Conservation (phyloP, 257 asterid genomes). For the Nicotiana paniculata region DNA sequence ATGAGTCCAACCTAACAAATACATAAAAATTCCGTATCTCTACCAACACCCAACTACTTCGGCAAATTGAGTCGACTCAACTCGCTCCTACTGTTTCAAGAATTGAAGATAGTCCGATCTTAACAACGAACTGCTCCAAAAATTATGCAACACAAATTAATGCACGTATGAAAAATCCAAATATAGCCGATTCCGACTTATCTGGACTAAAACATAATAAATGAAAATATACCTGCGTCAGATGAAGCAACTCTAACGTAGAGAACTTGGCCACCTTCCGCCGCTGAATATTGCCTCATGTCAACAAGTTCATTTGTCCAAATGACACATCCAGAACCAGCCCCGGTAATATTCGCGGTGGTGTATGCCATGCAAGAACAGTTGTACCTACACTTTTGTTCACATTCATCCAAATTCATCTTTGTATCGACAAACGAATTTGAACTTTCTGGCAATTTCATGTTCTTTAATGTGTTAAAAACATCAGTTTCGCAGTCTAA, state of each 20-base stretch:
- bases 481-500: conserved; percentile 44
- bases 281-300: conserved; percentile 58
- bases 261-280: conserved; percentile 62
- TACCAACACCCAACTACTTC: background rate
- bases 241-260: conserved; percentile 44
- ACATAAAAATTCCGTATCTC: background rate
- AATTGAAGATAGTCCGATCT: background rate
- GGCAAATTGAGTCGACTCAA: background rate
- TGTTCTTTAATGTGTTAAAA: conserved; percentile 27
- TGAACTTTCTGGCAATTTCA: conserved; percentile 63
- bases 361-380: conserved; percentile 30
- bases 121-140: background rate
- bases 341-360: conserved; percentile 20
- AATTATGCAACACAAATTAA: background rate
- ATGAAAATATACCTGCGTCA: conserved; percentile 37
- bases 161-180: background rate
- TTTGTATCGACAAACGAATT: conserved; percentile 28
- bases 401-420: conserved; percentile 28
- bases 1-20: background rate
- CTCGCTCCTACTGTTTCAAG: background rate
- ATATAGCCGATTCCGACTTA: background rate
- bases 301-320: conserved; percentile 56
- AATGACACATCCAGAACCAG: conserved; percentile 52
- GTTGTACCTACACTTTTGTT: conserved; percentile 21
- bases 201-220: background rate